Evolutionary conservation across 805 yeast genomes (phyloP).

Genomic region (Sporopachydermia quercuum): DNA sequence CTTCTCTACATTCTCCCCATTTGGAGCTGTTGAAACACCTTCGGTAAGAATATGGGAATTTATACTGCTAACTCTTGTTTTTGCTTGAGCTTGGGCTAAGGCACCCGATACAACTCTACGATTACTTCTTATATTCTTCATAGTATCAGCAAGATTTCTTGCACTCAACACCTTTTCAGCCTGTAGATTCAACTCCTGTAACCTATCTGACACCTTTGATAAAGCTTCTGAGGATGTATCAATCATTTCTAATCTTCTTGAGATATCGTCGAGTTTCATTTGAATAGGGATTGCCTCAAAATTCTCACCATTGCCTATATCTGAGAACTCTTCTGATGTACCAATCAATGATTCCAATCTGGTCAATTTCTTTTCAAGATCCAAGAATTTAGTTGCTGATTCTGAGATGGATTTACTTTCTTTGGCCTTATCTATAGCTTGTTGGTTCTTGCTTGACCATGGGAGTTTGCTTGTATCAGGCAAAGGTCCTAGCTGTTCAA

Average conservation of each 20-base stretch:
- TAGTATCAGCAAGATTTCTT: neutral
- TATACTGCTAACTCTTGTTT: neutral
- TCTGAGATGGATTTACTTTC: neutral
- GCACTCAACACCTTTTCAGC: neutral
- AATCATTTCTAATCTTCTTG: neutral
- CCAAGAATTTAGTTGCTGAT: neutral
- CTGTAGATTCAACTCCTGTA: neutral
- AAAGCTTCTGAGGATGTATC: neutral
- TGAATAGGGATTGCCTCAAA: neutral
- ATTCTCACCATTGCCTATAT: no score
- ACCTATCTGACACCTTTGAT: neutral
- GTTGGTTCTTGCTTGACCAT: neutral
- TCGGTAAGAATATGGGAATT: no score
- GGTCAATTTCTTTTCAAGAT: neutral
- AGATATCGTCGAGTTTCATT: neutral
- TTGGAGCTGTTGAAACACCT: neutral
- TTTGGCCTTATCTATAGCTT: neutral
- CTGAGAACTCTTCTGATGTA: neutral
- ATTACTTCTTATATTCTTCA: neutral
- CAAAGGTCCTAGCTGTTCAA: neutral
- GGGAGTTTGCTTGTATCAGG: neutral
- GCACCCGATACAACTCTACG: neutral
- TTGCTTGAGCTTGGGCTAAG: neutral
- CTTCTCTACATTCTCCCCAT: neutral
- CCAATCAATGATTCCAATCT: neutral